These are phyloP conservation scores for Chaetomium cochliodes DNA, from an alignment of 495 filamentous ascomycete species.

Conservation along the genomic window DNA sequence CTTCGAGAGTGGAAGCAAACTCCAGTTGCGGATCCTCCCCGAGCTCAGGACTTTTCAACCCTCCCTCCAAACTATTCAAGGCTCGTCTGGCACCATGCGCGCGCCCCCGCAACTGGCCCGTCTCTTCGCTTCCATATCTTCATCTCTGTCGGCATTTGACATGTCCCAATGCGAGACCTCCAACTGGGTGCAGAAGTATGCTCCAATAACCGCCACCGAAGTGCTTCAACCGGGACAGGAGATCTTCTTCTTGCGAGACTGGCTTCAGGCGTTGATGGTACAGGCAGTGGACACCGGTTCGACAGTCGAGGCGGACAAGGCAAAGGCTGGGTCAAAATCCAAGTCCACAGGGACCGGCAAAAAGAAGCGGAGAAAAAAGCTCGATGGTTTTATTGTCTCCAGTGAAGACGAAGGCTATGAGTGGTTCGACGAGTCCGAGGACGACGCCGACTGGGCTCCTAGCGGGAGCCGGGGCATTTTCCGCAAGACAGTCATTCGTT, in stretches of 20 bases:
- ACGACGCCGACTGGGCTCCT: constrained; percentile 56
- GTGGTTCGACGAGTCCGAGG: constrained; percentile 69
- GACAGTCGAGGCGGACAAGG: constrained; percentile 43
- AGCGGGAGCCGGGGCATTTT: constrained; percentile 38
- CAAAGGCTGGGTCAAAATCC: constrained; percentile 41
- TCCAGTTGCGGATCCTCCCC: constrained; percentile 43
- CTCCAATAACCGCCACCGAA: constrained; percentile 64
- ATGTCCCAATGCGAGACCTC: constrained; percentile 67
- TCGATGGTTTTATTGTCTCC: constrained; percentile 83
- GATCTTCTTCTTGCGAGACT: constrained; percentile 69
- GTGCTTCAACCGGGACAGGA: constrained; percentile 78
- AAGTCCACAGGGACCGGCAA: constrained; percentile 51
- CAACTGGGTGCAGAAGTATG: constrained; percentile 85
- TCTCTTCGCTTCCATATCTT: constrained; percentile 59
- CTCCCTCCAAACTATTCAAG: constrained; percentile 11
- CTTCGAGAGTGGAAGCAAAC: constrained; percentile 49
- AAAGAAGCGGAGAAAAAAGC: constrained; percentile 68
- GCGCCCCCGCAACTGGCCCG: constrained; percentile 59
- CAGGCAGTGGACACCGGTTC: constrained; percentile 66
- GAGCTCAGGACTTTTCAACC: constrained; percentile 32
- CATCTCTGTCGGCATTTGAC: constrained; percentile 76
- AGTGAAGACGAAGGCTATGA: constrained; percentile 78
- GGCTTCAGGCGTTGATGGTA: constrained; percentile 75
- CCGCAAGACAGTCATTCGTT: constrained; percentile 64
- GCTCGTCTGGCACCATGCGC: constrained; percentile 24